A percentile compares a stretch with the other conserved stretches of the same genome.
Evolutionary conservation across 768 basidiomycete species (phyloP).

Genomic region (Russula foetens): DNA sequence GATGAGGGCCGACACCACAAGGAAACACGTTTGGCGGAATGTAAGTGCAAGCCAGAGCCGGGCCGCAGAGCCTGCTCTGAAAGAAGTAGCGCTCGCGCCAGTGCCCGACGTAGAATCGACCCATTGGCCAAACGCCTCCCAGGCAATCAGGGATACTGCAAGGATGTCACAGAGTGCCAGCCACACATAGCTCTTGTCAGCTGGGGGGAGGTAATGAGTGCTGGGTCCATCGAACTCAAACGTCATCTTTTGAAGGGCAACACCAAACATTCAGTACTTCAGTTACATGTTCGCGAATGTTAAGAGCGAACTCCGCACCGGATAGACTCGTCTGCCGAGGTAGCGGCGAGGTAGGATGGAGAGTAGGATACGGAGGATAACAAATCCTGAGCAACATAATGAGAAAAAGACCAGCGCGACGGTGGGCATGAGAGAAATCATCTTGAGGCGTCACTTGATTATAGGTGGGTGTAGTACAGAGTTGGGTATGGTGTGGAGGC

Average conservation of each 20-base stretch:
- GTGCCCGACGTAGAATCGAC: conserved; percentile 36
- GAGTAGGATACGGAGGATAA: conserved; percentile 67
- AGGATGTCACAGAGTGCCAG: conserved; percentile 58
- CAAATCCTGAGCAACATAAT: conserved; percentile 63
- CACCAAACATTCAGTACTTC: neutral
- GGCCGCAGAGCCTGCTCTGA: conserved; percentile 35
- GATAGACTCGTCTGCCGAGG: conserved; percentile 64
- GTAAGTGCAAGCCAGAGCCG: conserved; percentile 66
- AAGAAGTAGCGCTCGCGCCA: conserved; percentile 20
- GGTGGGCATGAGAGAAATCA: conserved; percentile 62
- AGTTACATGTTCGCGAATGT: neutral
- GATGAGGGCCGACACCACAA: conserved; percentile 51
- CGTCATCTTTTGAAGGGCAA: conserved; percentile 43
- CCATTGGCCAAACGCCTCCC: conserved; percentile 54
- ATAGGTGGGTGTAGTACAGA: too few relatives aligned
- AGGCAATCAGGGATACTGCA: conserved; percentile 54
- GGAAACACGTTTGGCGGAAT: conserved; percentile 58
- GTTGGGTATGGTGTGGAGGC: conserved; percentile 24
- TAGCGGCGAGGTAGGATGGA: conserved; percentile 69
- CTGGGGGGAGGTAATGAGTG: conserved; percentile 54
- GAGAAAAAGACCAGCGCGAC: conserved; percentile 63
- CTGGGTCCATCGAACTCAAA: conserved; percentile 74
- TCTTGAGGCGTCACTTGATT: conserved; percentile 26
- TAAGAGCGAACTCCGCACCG: conserved; percentile 36
- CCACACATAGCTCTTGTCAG: conserved; percentile 69